Evolutionary conservation across 2,329 filamentous ascomycete genomes (phyloP).

Genomic region (Cordyceps pruinosa): DNA sequence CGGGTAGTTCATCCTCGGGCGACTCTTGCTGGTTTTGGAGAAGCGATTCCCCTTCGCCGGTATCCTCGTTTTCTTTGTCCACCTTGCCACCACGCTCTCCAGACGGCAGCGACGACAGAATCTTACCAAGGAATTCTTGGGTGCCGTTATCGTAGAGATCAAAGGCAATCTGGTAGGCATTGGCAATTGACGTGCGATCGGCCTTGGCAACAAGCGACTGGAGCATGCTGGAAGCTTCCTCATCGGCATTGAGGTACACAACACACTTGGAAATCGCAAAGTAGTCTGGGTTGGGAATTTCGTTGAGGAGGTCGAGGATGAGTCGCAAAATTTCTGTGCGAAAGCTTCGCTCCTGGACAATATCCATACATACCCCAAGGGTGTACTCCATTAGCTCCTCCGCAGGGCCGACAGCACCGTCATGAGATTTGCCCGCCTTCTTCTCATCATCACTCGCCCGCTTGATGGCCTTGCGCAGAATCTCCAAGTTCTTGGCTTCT

Average conservation of each 20-base stretch:
- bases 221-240: conserved; percentile 82
- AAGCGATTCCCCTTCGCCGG: conserved; percentile 42
- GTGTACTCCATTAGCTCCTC: conserved; percentile 97
- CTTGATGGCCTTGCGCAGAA: conserved; percentile 79
- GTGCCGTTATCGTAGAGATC: conserved; percentile 98
- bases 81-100: conserved; percentile 36
- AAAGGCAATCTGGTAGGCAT: conserved; percentile 96
- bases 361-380: conserved; percentile 91
- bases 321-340: conserved; percentile 79
- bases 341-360: conserved; percentile 87
- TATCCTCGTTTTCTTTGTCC: conserved; percentile 36
- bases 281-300: conserved; percentile 88
- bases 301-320: conserved; percentile 90
- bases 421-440: conserved; percentile 46
- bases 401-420: conserved; percentile 51
- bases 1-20: conserved; percentile 46
- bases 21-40: conserved; percentile 44
- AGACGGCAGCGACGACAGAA: conserved; percentile 71
- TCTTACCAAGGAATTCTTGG: conserved; percentile 89
- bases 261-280: conserved; percentile 98
- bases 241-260: conserved; percentile 88
- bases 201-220: conserved; percentile 72
- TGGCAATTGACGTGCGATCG: conserved; percentile 70
- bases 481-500: conserved; percentile 85
- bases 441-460: conserved; percentile 83